A percentile compares a stretch with the other conserved stretches of the same genome.
Evolutionary conservation across 1,284 basidiomycete species (phyloP).

Genomic region (Taiwanofungus camphoratus): DNA sequence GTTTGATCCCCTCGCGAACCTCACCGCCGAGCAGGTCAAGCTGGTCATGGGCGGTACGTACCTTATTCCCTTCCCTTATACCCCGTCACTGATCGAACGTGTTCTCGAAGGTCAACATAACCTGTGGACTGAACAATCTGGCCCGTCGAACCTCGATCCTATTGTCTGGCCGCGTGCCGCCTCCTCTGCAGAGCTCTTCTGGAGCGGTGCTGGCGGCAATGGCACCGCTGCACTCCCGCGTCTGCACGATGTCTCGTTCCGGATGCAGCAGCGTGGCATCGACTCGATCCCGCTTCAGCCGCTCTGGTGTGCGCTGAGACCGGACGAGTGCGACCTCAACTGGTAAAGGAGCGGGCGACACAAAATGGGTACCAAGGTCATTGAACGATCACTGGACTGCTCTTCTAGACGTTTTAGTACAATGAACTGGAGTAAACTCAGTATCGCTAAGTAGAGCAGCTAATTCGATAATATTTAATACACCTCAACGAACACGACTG

Average conservation of each 20-base stretch:
- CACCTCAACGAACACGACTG: too few species aligned
- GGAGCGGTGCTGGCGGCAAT: conserved; percentile 61
- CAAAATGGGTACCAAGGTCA: too few species aligned
- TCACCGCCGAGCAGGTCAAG: conserved; percentile 42
- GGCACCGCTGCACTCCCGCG: conserved; percentile 62
- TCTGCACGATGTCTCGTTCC: conserved; percentile 69
- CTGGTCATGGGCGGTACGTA: conserved; percentile 63
- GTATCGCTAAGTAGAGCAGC: too few species aligned
- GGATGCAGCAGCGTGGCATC: conserved; percentile 66
- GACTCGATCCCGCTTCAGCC: conserved; percentile 70
- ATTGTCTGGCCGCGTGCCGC: conserved; percentile 80
- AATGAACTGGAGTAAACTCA: too few species aligned
- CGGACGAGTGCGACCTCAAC: conserved; percentile 49
- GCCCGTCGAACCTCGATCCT: conserved; percentile 63
- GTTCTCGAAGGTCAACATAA: conserved; percentile 52
- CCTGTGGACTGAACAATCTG: conserved; percentile 77
- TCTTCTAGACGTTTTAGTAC: too few species aligned
- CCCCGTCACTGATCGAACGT: background rate
- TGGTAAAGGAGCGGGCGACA: too few species aligned
- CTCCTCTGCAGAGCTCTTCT: conserved; percentile 76
- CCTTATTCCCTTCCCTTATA: background rate
- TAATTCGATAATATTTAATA: too few species aligned
- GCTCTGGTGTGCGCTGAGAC: conserved; percentile 76
- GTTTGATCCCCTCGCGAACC: conserved; percentile 64
- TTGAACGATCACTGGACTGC: too few species aligned